Evolutionary conservation across 2,329 filamentous ascomycete species (phyloP).

Genomic region (Pyricularia sp.): DNA sequence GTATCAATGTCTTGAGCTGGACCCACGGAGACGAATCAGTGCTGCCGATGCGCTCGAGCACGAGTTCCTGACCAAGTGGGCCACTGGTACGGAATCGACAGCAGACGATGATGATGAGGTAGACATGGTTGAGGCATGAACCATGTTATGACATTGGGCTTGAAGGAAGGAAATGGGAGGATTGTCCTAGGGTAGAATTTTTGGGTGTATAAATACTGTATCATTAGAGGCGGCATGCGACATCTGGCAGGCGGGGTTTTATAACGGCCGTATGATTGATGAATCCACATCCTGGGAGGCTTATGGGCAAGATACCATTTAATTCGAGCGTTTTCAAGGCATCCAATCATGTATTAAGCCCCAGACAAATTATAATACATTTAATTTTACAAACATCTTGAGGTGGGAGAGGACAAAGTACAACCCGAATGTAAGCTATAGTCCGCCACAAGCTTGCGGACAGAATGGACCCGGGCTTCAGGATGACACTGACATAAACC

Average conservation of each 20-base stretch:
- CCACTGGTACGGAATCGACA: background rate
- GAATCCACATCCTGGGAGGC: background rate
- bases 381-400: no score
- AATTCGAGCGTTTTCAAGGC: background rate
- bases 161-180: background rate
- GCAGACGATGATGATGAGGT: constrained; percentile 3
- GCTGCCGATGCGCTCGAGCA: constrained; percentile 66
- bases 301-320: background rate
- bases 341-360: background rate
- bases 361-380: background rate
- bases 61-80: constrained; percentile 46
- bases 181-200: no score
- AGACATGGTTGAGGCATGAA: constrained; percentile 2
- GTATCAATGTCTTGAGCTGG: constrained; percentile 63
- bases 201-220: background rate
- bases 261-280: background rate
- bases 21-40: constrained; percentile 64
- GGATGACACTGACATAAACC: background rate
- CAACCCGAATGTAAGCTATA: no score
- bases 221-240: background rate
- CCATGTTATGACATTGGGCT: background rate
- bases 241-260: background rate
- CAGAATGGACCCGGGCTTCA: background rate
- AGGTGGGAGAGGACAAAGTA: no score
- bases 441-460: no score